phyloP scores from a whole-genome alignment of 345 rosid genomes.

The Eucalyptus grandis region DNA sequence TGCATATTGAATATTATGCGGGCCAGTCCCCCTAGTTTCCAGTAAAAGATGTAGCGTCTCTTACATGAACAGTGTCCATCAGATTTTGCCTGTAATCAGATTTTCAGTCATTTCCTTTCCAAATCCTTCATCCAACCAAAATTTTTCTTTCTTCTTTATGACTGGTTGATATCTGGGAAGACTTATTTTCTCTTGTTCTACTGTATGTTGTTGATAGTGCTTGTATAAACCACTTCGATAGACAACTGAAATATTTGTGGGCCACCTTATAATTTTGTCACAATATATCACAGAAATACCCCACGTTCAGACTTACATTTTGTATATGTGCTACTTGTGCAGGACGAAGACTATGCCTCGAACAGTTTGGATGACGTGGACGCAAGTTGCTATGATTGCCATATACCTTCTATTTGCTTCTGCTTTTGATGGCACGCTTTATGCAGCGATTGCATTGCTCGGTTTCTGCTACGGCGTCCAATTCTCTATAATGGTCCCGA shows the following conservation, averaged over 20 bases:
- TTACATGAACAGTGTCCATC: background rate
- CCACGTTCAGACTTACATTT: background rate
- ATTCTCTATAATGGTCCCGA: constrained; percentile 56
- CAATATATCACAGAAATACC: background rate
- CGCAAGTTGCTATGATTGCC: constrained; percentile 32
- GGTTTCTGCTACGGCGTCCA: constrained; percentile 62
- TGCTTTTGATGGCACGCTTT: constrained; percentile 38
- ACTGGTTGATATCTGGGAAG: background rate
- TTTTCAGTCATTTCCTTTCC: background rate
- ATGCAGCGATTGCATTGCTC: constrained; percentile 39
- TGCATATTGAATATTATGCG: background rate
- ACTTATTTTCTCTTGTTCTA: background rate
- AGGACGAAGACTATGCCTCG: constrained; percentile 43
- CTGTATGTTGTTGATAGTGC: background rate
- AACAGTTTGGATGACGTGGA: constrained; percentile 53
- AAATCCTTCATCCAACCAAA: background rate
- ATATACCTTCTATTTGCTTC: constrained; percentile 52
- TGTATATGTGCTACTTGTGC: background rate
- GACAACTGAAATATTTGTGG: background rate
- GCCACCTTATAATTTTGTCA: background rate
- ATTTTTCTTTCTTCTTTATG: background rate
- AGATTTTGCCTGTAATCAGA: background rate
- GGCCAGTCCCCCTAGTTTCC: background rate
- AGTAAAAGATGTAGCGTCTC: background rate
- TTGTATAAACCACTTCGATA: background rate